Conservation (phyloP, 225 moss, liverwort and hornwort species). For the Bryoerythrophyllum caledonicum region DNA sequence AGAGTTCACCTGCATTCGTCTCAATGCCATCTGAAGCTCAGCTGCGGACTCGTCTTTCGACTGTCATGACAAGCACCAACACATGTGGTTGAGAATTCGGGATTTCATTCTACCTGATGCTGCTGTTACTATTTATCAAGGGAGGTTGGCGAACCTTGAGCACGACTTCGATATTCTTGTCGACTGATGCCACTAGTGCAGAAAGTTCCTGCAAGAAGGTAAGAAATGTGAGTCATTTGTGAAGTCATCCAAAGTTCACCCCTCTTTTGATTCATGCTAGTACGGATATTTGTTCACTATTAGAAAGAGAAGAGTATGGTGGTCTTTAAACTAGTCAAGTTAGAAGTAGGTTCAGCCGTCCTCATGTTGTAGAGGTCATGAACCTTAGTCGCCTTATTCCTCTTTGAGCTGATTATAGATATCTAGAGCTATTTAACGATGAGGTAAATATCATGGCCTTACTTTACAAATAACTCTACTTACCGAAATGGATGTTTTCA, state of each 20-base stretch:
- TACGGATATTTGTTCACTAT: too few species aligned
- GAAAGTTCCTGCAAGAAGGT: constrained; percentile 53
- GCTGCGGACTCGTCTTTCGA: constrained; percentile 67
- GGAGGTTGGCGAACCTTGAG: constrained; percentile 46
- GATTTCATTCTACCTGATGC: neutral
- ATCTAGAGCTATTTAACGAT: too few species aligned
- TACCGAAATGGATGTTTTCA: neutral
- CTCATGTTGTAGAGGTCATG: too few species aligned
- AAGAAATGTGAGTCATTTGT: neutral
- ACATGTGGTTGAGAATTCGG: neutral
- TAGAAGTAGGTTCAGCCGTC: too few species aligned
- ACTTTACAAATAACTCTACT: neutral
- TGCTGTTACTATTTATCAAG: neutral
- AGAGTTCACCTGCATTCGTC: constrained; percentile 59
- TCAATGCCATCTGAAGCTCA: constrained; percentile 62
- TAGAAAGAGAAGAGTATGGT: too few species aligned
- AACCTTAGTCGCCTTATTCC: too few species aligned
- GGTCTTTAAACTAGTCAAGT: too few species aligned
- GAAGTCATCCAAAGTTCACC: too few species aligned
- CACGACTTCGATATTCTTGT: constrained; percentile 63
- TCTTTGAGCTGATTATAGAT: too few species aligned
- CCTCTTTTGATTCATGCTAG: too few species aligned
- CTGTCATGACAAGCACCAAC: constrained; percentile 36
- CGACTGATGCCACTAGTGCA: constrained; percentile 56
- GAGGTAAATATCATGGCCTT: too few species aligned